Percentiles rank a stretch among this genome's conserved stretches.
phyloP scores from a whole-genome alignment of 83 land plant species.

The Picea engelmannii region DNA sequence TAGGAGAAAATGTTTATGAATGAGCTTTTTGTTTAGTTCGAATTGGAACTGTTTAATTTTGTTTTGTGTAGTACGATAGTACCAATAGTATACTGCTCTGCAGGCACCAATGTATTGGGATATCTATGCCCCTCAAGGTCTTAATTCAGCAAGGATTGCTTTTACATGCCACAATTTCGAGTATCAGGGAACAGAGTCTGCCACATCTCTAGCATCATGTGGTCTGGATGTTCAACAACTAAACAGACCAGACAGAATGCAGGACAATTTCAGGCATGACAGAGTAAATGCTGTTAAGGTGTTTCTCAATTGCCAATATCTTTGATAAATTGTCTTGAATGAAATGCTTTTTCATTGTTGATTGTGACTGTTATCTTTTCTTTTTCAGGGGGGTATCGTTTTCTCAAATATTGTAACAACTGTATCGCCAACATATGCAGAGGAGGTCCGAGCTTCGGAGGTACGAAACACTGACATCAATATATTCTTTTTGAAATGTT shows the following conservation, averaged over 20 bases:
- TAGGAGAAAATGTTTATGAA: background rate
- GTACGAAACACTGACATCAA: slow-evolving; percentile 31
- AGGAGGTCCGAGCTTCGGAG: slow-evolving; percentile 87
- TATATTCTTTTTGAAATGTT: background rate
- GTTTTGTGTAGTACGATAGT: slow-evolving; percentile 7
- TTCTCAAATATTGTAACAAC: slow-evolving; percentile 95
- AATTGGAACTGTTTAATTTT: background rate
- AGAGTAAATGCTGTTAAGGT: slow-evolving; percentile 88
- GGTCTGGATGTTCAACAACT: slow-evolving; percentile 82
- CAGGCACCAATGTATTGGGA: slow-evolving; percentile 97
- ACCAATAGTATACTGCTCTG: slow-evolving; percentile 1
- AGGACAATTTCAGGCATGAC: slow-evolving; percentile 79
- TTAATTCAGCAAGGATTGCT: slow-evolving; percentile 89
- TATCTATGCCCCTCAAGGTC: slow-evolving; percentile 70
- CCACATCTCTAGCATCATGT: slow-evolving; percentile 72
- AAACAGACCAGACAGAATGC: slow-evolving; percentile 86
- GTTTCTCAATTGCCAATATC: background rate
- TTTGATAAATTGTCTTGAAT: background rate
- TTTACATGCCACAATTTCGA: slow-evolving; percentile 99
- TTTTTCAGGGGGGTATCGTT: slow-evolving; percentile 82
- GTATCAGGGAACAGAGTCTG: slow-evolving; percentile 80
- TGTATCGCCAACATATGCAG: slow-evolving; percentile 97
- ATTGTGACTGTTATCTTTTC: background rate
- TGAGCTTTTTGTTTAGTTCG: background rate
- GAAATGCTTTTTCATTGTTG: background rate